A percentile compares a stretch with the other conserved stretches of the same genome.
These are phyloP conservation scores for Skeletonema tropicum DNA, from an alignment of 108 stramenopile genomes.

Conservation along the genomic window DNA sequence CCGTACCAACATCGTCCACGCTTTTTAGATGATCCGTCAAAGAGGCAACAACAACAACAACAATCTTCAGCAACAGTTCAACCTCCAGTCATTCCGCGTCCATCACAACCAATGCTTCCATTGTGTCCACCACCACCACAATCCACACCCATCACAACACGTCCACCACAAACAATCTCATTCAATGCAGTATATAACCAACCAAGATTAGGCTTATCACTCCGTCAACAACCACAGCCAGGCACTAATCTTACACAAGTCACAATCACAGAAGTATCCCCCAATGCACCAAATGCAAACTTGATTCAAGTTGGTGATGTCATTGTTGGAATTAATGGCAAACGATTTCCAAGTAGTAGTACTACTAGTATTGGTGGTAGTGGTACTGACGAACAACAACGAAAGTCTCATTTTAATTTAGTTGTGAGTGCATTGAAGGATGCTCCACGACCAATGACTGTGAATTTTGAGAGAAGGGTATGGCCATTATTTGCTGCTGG, in stretches of 20 bases:
- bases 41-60: neutral
- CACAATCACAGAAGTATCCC: neutral
- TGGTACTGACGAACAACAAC: neutral
- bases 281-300: constrained; percentile 15
- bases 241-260: too few relatives aligned
- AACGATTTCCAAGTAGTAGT: constrained; percentile 9
- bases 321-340: constrained; percentile 45
- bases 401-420: constrained; percentile 19
- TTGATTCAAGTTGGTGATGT: constrained; percentile 27
- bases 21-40: neutral
- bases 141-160: neutral
- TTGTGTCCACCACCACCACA: too few relatives aligned
- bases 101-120: neutral
- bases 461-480: constrained; percentile 37
- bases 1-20: constrained; percentile 1
- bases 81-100: neutral
- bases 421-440: constrained; percentile 22
- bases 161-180: neutral
- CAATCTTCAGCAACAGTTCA: neutral
- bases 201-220: constrained; percentile 27
- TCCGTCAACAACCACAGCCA: constrained; percentile 6
- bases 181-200: constrained; percentile 23
- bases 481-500: neutral
- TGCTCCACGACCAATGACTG: constrained; percentile 31
- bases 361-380: too few relatives aligned